These are phyloP conservation scores for Musa balbisiana DNA, from an alignment of 202 grass and related monocot species.

Conservation along the genomic window DNA sequence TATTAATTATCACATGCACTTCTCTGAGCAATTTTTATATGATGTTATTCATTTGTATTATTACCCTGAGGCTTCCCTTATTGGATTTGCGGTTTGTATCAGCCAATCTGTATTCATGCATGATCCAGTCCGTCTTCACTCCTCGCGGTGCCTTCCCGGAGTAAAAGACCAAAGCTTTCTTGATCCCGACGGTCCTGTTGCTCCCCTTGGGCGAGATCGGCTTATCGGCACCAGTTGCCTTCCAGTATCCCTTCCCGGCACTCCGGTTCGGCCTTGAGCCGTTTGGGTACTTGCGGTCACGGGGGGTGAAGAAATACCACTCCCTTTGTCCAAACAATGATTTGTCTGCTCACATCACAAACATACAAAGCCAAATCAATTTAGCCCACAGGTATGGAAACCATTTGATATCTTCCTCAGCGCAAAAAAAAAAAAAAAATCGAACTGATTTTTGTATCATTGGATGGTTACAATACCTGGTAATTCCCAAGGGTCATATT, in stretches of 20 bases:
- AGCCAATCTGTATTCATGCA: conserved; percentile 83
- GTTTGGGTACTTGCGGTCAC: conserved; percentile 76
- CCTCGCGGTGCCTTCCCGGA: conserved; percentile 78
- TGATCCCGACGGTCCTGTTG: conserved; percentile 45
- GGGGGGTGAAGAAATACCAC: conserved; percentile 89
- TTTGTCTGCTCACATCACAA: conserved; percentile 23
- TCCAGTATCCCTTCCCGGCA: conserved; percentile 62
- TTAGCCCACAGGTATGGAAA: neutral
- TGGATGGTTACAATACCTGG: conserved; percentile 28
- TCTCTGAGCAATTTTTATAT: neutral
- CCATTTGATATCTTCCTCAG: no score
- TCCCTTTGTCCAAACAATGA: conserved; percentile 58
- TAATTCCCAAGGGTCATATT: conserved; percentile 65
- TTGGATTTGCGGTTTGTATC: conserved; percentile 31
- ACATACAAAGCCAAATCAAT: neutral
- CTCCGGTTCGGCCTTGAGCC: conserved; percentile 57
- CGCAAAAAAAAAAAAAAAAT: neutral
- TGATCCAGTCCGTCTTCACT: conserved; percentile 92
- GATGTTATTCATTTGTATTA: neutral
- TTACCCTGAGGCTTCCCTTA: conserved; percentile 51
- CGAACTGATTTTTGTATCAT: neutral
- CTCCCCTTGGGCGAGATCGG: conserved; percentile 29
- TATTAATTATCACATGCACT: no score
- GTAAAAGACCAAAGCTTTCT: conserved; percentile 91
- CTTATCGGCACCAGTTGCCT: conserved; percentile 81